phyloP scores from a whole-genome alignment of 2,329 filamentous ascomycete species.

The Colletotrichum neosansevieriae region DNA sequence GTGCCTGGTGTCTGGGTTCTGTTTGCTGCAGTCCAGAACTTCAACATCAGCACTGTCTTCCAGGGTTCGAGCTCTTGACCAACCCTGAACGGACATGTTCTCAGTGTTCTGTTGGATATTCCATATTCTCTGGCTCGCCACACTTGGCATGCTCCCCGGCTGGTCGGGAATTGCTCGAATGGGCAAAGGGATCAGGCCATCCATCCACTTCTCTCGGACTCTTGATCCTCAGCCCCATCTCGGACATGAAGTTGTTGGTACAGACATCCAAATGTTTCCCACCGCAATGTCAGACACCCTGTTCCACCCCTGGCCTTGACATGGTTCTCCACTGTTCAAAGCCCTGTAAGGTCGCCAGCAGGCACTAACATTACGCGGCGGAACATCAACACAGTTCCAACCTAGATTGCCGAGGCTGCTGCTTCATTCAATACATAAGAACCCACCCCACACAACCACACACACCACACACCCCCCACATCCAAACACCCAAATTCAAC shows the following conservation, averaged over 20 bases:
- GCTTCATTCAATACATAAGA: too few species aligned
- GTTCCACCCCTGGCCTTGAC: slow-evolving; percentile 3
- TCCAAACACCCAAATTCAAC: too few species aligned
- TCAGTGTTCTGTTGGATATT: not conserved
- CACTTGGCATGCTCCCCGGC: not conserved
- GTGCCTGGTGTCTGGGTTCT: not conserved
- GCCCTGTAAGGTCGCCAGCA: slow-evolving; percentile 8
- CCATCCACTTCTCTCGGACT: not conserved
- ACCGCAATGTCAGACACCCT: slow-evolving; percentile 5
- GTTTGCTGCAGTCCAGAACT: not conserved
- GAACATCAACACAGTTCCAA: not conserved
- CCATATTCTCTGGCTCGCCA: not conserved
- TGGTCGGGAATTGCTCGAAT: slow-evolving; percentile 8
- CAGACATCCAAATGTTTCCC: slow-evolving; percentile 4
- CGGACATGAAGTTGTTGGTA: not conserved
- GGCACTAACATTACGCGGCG: not conserved
- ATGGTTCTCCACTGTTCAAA: not conserved
- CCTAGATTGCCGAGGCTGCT: too few species aligned
- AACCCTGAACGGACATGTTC: slow-evolving; percentile 3
- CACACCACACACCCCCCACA: too few species aligned
- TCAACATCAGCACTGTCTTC: not conserved
- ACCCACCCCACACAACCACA: too few species aligned
- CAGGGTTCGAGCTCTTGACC: not conserved
- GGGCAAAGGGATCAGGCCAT: slow-evolving; percentile 4
- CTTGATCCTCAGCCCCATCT: slow-evolving; percentile 7